Base-by-base conservation (phyloP, 1,284 basidiomycete genomes). In the Omphalotus olearius region DNA sequence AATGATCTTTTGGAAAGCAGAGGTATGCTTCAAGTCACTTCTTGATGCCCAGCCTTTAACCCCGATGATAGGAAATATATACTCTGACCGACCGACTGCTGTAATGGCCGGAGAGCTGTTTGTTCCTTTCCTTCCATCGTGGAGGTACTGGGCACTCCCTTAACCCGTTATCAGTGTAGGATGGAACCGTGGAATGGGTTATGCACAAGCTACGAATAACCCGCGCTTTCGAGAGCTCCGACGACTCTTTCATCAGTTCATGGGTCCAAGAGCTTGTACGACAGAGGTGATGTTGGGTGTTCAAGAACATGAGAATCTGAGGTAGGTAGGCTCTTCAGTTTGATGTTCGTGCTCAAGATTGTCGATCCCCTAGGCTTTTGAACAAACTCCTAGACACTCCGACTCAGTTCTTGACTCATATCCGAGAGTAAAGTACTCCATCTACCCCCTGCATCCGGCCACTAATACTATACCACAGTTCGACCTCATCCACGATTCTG, bases 51-150 rank as follows among this genome's bases (percentile, higher is more conserved):
- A 33, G 30, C 13, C 13, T 4, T 13, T 33, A 9, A 33, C 7
- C 30, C 30, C 30, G 30, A 33, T 10, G 7, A 33, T 7, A 33
- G 30, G 30, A 33, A 47, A 17, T 6, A 54, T 59, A 17, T 59
- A 59, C 44, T 59, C 58, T 5, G 55, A 58, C 47, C 49, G 58
- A 10, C 58, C 59, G 0, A 28, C 33, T 0, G 47, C 48, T 14
- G 57, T 70, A 4, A 73, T 75, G 71, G 69, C 67, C 3, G 71
- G 72, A 4, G 70, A 75, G 56, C 61, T 75, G 73, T 74, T 30
- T 50, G 71, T 64, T 10, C 7, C 25, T 28, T 33, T 25, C 28
- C 7, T 17, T 18, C 5, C 16, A 35, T 17, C 26, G 9, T 30
- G n/a, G 2, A 46, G 5, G 36, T 13, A 20, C 9, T 33, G 25